A percentile compares a stretch with the other conserved stretches of the same genome.
Evolutionary conservation across 1,284 basidiomycete species (phyloP).

Genomic region (Malassezia sympodialis): DNA sequence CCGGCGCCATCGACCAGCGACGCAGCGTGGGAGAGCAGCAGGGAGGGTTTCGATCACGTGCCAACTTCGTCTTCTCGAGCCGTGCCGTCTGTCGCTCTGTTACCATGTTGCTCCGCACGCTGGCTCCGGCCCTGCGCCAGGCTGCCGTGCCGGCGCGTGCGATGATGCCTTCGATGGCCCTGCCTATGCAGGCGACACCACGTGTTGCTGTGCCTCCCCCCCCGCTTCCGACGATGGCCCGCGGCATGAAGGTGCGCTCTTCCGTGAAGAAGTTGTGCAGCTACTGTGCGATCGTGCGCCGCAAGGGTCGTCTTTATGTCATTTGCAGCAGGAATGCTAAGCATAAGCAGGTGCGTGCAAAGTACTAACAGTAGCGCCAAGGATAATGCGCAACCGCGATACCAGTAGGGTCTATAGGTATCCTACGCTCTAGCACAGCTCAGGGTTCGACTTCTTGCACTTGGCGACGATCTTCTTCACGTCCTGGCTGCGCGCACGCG

Average conservation of each 20-base stretch:
- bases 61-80: background rate
- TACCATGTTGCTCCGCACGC: conserved; percentile 21
- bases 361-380: conserved; percentile 8
- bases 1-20: conserved; percentile 7
- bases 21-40: background rate
- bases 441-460: conserved; percentile 39
- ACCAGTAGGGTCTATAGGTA: background rate
- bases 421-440: conserved; percentile 25
- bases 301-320: conserved; percentile 86
- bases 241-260: conserved; percentile 93
- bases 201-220: conserved; percentile 16
- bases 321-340: conserved; percentile 89
- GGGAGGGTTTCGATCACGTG: background rate
- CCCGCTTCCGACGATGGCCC: conserved; percentile 20
- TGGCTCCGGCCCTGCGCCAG: conserved; percentile 17
- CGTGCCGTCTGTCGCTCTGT: background rate
- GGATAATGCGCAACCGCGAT: conserved; percentile 6
- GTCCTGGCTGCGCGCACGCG: conserved; percentile 43
- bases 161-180: conserved; percentile 17
- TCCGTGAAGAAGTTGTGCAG: conserved; percentile 65
- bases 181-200: conserved; percentile 2
- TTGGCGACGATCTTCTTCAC: conserved; percentile 47
- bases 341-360: conserved; percentile 77
- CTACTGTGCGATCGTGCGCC: conserved; percentile 47
- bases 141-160: conserved; percentile 10